Percentiles rank a stretch among this genome's conserved stretches.
These are phyloP conservation scores for Thymus quinquecostatus DNA, from an alignment of 257 asterid species.

Conservation along the genomic window DNA sequence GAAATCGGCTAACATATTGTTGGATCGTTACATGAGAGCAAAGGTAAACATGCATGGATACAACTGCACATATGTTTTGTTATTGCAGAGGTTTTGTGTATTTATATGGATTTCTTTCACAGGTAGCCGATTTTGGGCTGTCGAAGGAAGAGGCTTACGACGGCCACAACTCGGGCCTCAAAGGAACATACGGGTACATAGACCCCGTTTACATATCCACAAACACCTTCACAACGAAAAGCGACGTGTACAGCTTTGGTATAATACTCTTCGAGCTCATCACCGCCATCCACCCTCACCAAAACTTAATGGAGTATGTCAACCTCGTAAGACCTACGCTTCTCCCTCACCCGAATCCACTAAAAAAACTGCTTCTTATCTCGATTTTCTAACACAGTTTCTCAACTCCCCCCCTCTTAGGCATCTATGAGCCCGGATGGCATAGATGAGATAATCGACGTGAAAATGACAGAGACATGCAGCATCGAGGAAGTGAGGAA, in stretches of 20 bases:
- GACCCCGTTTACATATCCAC: constrained; percentile 89
- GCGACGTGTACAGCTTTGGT: constrained; percentile 95
- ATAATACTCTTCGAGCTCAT: constrained; percentile 94
- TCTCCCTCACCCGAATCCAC: constrained; percentile 12
- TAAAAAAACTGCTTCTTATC: not conserved
- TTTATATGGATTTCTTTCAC: constrained; percentile 26
- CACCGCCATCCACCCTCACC: constrained; percentile 98
- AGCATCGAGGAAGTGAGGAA: constrained; percentile 69
- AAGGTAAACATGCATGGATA: constrained; percentile 51
- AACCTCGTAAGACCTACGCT: constrained; percentile 70
- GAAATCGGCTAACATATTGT: constrained; percentile 86
- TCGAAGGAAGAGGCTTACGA: constrained; percentile 88
- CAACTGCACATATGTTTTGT: no score
- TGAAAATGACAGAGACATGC: constrained; percentile 67
- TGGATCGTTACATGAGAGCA: constrained; percentile 82
- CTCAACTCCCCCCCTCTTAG: constrained; percentile 37
- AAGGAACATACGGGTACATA: constrained; percentile 95
- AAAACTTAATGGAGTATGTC: constrained; percentile 90
- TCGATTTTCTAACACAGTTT: constrained; percentile 1
- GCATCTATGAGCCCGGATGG: constrained; percentile 93
- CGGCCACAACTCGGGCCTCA: constrained; percentile 82
- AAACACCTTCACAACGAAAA: constrained; percentile 77
- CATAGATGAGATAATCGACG: constrained; percentile 85
- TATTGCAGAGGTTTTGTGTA: constrained; percentile 10
- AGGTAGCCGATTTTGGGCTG: constrained; percentile 99